Percentiles rank a stretch among this genome's conserved stretches.
phyloP scores from a whole-genome alignment of 345 rosid species.

The Ricinus communis region DNA sequence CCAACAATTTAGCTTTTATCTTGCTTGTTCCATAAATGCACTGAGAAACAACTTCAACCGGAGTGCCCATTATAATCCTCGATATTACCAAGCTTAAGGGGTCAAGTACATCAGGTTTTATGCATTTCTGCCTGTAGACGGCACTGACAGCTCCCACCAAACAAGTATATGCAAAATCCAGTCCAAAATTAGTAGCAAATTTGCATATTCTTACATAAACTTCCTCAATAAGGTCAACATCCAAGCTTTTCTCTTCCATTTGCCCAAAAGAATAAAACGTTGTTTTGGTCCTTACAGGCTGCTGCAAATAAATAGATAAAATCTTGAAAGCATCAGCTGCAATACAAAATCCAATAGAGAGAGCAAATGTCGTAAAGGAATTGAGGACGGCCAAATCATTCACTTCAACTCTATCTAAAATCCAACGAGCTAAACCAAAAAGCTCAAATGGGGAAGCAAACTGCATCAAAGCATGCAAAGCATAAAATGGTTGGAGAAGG shows the following conservation, averaged over 20 bases:
- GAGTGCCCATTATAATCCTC: conserved; percentile 55
- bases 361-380: conserved; percentile 30
- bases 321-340: conserved; percentile 66
- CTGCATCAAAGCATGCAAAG: conserved; percentile 52
- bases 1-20: conserved; percentile 62
- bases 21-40: conserved; percentile 47
- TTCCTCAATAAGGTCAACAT: conserved; percentile 52
- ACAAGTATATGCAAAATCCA: conserved; percentile 54
- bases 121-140: conserved; percentile 37
- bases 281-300: conserved; percentile 38
- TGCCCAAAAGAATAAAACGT: conserved; percentile 57
- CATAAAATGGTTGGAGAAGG: conserved; percentile 53
- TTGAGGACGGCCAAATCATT: conserved; percentile 28
- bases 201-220: conserved; percentile 55
- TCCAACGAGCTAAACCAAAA: conserved; percentile 55
- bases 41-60: conserved; percentile 56
- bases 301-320: conserved; percentile 53
- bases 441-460: conserved; percentile 72
- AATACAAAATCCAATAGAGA: conserved; percentile 58
- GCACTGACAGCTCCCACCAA: conserved; percentile 61
- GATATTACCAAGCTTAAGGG: conserved; percentile 54
- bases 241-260: conserved; percentile 44
- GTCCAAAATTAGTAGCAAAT: conserved; percentile 45
- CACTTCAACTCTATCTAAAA: conserved; percentile 46
- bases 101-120: conserved; percentile 44